Evolutionary conservation across 2,329 filamentous ascomycete species (phyloP).

Genomic region (Diplodia seriata): DNA sequence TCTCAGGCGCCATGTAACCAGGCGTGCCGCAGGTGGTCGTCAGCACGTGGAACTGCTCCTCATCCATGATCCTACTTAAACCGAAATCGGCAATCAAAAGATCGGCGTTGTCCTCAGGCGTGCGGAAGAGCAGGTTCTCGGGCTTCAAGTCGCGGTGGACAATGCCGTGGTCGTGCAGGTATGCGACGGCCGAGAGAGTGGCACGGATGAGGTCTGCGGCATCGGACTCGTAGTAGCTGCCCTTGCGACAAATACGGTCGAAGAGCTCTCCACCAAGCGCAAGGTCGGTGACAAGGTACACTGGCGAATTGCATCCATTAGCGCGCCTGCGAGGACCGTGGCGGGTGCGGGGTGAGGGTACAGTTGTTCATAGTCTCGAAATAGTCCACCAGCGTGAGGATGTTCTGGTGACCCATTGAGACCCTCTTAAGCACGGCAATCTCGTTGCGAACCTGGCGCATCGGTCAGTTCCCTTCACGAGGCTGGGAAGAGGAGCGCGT

Average conservation of each 20-base stretch:
- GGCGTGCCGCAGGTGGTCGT: slow-evolving; percentile 98
- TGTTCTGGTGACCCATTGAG: slow-evolving; percentile 99
- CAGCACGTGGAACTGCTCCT: slow-evolving; percentile 96
- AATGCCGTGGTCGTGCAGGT: slow-evolving; percentile 97
- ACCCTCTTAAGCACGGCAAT: slow-evolving; percentile 97
- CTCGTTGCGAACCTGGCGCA: slow-evolving; percentile 84
- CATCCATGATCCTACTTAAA: slow-evolving; percentile 95
- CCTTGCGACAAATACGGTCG: slow-evolving; percentile 97
- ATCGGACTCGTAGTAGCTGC: slow-evolving; percentile 97
- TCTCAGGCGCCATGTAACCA: slow-evolving; percentile 98
- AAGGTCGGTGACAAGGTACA: slow-evolving; percentile 97
- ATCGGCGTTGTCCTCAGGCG: slow-evolving; percentile 96
- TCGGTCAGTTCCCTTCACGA: not conserved
- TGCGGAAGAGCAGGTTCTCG: slow-evolving; percentile 95
- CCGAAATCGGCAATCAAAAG: slow-evolving; percentile 97
- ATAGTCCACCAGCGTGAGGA: slow-evolving; percentile 96
- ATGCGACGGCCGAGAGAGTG: slow-evolving; percentile 95
- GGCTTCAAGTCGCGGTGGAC: slow-evolving; percentile 98
- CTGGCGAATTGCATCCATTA: slow-evolving; percentile 45
- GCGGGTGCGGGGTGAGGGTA: slow-evolving; percentile 48
- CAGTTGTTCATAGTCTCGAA: slow-evolving; percentile 99
- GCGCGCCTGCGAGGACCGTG: not conserved
- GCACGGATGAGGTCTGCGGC: slow-evolving; percentile 94
- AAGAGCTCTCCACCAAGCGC: slow-evolving; percentile 96
- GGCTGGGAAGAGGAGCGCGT: not conserved